Conservation (phyloP, 306 rosid species). For the Casuarina cunninghamiana region DNA sequence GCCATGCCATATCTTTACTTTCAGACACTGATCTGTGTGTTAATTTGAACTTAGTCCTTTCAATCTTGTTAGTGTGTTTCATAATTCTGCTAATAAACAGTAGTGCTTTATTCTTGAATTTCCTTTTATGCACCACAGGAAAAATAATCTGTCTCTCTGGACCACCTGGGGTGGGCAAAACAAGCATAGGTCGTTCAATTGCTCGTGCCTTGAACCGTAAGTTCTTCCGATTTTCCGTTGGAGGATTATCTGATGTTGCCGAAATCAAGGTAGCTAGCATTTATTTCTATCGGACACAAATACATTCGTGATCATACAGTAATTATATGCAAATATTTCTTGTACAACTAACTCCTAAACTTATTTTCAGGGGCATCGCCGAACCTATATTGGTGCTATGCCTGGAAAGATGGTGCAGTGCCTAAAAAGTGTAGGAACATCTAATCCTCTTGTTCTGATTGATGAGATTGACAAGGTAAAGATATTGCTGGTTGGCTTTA, state of each 20-base stretch:
- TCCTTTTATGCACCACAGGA: slow-evolving; percentile 51
- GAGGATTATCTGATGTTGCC: slow-evolving; percentile 98
- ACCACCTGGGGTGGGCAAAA: slow-evolving; percentile 99
- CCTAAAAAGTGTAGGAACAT: slow-evolving; percentile 93
- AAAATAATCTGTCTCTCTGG: slow-evolving; percentile 98
- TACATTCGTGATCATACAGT: not conserved
- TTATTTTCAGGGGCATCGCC: slow-evolving; percentile 89
- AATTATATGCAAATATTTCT: slow-evolving; percentile 4
- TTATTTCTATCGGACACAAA: not conserved
- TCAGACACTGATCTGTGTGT: slow-evolving; percentile 13
- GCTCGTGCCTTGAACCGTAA: slow-evolving; percentile 97
- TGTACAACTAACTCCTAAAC: slow-evolving; percentile 26
- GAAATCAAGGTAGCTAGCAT: slow-evolving; percentile 81
- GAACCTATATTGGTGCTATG: slow-evolving; percentile 99
- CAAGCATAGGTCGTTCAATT: slow-evolving; percentile 99
- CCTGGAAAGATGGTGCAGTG: slow-evolving; percentile 99
- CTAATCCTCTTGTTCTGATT: slow-evolving; percentile 96
- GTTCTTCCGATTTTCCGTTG: slow-evolving; percentile 93
- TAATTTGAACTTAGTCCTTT: slow-evolving; percentile 16
- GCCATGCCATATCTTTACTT: slow-evolving; percentile 15
- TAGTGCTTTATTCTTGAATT: slow-evolving; percentile 18
- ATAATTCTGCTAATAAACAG: slow-evolving; percentile 9
- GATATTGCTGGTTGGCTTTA: slow-evolving; percentile 19
- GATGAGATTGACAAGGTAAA: slow-evolving; percentile 98
- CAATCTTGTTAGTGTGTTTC: slow-evolving; percentile 10